phyloP scores from a whole-genome alignment of 2,329 filamentous ascomycete genomes.

The Talaromyces rugulosus region DNA sequence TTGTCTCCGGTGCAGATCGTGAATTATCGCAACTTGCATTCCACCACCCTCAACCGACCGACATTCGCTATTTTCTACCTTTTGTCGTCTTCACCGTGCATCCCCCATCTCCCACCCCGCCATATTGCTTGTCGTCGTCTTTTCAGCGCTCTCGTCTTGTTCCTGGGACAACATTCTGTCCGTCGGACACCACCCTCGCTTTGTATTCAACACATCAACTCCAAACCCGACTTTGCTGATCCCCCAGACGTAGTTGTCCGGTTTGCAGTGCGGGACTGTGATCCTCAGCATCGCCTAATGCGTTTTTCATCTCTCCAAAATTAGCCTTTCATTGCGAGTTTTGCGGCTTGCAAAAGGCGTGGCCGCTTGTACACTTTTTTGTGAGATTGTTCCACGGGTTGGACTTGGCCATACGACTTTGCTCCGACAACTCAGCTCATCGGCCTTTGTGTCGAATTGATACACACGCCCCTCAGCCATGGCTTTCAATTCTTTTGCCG shows the following conservation, averaged over 20 bases:
- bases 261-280: background rate
- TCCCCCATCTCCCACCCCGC: background rate
- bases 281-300: background rate
- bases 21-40: background rate
- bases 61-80: background rate
- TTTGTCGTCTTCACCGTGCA: background rate
- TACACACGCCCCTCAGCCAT: conserved; percentile 22
- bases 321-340: background rate
- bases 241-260: background rate
- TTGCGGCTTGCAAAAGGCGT: background rate
- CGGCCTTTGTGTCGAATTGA: background rate
- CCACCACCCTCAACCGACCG: background rate
- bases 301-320: background rate
- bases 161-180: background rate
- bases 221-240: background rate
- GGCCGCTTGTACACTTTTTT: background rate
- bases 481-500: conserved; percentile 37
- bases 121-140: background rate
- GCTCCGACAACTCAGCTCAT: background rate
- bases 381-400: background rate
- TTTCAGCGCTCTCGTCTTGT: background rate
- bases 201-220: background rate
- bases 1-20: background rate
- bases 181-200: background rate
- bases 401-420: background rate